Base-by-base conservation (phyloP, 73 alveolate species). In the Stentor roeselii region DNA sequence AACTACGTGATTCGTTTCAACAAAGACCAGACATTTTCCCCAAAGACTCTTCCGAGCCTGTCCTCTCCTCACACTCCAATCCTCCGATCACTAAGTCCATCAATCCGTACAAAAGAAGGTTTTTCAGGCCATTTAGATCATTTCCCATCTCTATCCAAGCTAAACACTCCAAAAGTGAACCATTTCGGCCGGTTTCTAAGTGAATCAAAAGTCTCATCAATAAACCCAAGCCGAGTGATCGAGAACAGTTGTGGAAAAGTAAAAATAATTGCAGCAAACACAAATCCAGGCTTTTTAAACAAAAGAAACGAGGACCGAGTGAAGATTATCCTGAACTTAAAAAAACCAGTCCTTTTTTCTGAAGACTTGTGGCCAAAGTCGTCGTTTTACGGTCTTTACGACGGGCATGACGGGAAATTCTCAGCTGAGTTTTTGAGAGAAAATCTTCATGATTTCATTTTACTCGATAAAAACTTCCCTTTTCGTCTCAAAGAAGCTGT, bases 391-490 rank as follows among this genome's bases (percentile, higher is more conserved):
- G 98, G 97, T 1, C 89, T 97, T 39, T 97, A 94, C 87, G 99
- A 95, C 94, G 99, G 99, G 3, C 99, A 97, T 95, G 99, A 99
- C 21, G 99, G 99, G 59, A 89, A 93, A 75, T 92, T 95, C 36
- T 97, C 99, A 80, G 98, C 99, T 50, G 99, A 97, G 76, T 97
- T 91, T 86, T 86, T 97, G 35, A 94, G 98, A 94, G 99, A 95
- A 82, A 92, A 95, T 75, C 88, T 97, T 31, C 97, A 95, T 75
- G 87, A 90, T 82, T 94, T 94, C 75, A 96, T 97, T 0, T 89
- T 95, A 78, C 90, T 88, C 42, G 98, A 95, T 38, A 91, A 86
- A 39, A 80, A 91, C 59, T 97, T 95, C 76, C 99, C 99, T 35
- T 60, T 84, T 75, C 90, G 95, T 86, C 98, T 98, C 4, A 92